These are phyloP conservation scores for Septoria linicola DNA, from an alignment of 2,329 filamentous ascomycete species.

Conservation along the genomic window DNA sequence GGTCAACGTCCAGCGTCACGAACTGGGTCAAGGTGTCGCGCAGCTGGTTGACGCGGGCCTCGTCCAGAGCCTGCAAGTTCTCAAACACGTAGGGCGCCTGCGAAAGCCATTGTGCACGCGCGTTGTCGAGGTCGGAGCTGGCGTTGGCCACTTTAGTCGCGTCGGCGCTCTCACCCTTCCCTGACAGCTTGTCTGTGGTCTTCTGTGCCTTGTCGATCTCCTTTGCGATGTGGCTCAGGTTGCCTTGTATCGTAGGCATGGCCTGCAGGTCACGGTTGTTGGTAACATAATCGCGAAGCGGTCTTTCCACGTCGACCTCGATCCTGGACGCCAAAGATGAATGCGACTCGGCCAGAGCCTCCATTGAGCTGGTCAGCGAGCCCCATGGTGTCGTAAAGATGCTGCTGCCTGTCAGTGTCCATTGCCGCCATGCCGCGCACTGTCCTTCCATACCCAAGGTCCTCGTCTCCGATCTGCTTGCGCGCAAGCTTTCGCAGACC, in stretches of 20 bases:
- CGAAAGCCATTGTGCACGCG: conserved; percentile 85
- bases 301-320: conserved; percentile 82
- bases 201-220: conserved; percentile 82
- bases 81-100: conserved; percentile 95
- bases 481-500: conserved; percentile 77
- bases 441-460: conserved; percentile 69
- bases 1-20: conserved; percentile 87
- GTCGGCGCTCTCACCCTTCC: conserved; percentile 74
- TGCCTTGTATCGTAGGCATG: conserved; percentile 77
- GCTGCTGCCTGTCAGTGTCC: conserved; percentile 50
- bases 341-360: conserved; percentile 80
- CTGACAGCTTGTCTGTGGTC: conserved; percentile 78
- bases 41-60: conserved; percentile 82
- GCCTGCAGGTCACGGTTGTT: conserved; percentile 74
- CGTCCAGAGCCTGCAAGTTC: conserved; percentile 84
- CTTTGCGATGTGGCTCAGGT: conserved; percentile 75
- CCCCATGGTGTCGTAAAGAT: conserved; percentile 90
- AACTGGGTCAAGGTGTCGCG: conserved; percentile 89
- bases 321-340: conserved; percentile 76
- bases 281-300: conserved; percentile 71
- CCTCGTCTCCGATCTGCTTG: conserved; percentile 57
- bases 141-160: conserved; percentile 76
- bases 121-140: conserved; percentile 69
- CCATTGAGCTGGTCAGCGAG: conserved; percentile 76
- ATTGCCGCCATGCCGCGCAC: not conserved